These are phyloP conservation scores for Pseudopithomyces chartarum DNA, from an alignment of 2,329 filamentous ascomycete species.

Conservation along the genomic window DNA sequence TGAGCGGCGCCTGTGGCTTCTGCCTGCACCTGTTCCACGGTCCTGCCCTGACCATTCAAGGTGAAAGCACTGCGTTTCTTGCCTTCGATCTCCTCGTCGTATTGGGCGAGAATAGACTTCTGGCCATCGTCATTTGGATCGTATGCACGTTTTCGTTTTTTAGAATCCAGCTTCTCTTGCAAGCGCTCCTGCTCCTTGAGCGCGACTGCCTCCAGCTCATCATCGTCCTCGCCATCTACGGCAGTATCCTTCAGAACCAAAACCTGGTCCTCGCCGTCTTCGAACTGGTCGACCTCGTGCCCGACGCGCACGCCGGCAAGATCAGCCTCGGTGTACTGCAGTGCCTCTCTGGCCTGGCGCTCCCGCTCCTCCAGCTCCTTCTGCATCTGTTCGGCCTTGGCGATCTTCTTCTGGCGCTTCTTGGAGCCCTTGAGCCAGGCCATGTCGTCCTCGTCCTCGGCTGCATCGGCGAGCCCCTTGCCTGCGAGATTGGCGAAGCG, in stretches of 20 bases:
- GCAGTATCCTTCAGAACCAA: slow-evolving; percentile 93
- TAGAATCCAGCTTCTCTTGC: slow-evolving; percentile 77
- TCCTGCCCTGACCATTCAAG: slow-evolving; percentile 76
- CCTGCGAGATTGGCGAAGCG: slow-evolving; percentile 78
- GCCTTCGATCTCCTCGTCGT: slow-evolving; percentile 92
- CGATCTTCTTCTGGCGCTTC: slow-evolving; percentile 92
- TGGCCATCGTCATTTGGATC: slow-evolving; percentile 77
- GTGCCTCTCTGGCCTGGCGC: slow-evolving; percentile 63
- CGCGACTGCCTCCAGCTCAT: slow-evolving; percentile 82
- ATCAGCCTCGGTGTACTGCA: slow-evolving; percentile 82
- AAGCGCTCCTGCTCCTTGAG: slow-evolving; percentile 74
- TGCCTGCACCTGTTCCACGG: slow-evolving; percentile 64
- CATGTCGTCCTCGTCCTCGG: slow-evolving; percentile 73
- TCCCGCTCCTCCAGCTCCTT: slow-evolving; percentile 77
- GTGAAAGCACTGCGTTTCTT: slow-evolving; percentile 91
- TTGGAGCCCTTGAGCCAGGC: slow-evolving; percentile 88
- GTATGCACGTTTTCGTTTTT: slow-evolving; percentile 89
- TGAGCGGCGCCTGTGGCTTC: slow-evolving; percentile 59
- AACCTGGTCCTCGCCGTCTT: slow-evolving; percentile 82
- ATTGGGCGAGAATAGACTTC: slow-evolving; percentile 78
- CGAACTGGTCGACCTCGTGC: slow-evolving; percentile 81
- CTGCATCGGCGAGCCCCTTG: slow-evolving; percentile 80
- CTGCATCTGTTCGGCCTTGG: slow-evolving; percentile 69
- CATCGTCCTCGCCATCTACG: slow-evolving; percentile 81
- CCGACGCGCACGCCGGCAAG: slow-evolving; percentile 89